Percentiles rank a stretch among this genome's conserved stretches.
Conservation (phyloP, 176 grass and related monocot genomes). For the Otatea glauca region DNA sequence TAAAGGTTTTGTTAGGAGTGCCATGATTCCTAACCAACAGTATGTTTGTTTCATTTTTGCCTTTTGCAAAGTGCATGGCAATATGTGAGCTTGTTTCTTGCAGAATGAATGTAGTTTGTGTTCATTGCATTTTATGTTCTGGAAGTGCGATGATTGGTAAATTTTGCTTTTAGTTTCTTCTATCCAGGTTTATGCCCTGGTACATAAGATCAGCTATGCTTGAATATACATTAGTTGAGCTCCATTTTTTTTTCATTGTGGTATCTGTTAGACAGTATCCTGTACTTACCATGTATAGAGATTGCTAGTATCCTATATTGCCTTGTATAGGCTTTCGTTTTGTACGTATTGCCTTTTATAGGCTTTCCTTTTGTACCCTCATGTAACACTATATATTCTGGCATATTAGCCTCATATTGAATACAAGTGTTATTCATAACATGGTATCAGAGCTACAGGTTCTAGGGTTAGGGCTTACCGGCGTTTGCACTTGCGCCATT, state of each 20-base stretch:
- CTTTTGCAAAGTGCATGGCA: constrained; percentile 13
- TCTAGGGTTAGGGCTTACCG: no score
- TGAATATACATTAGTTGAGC: not conserved
- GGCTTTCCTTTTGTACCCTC: no score
- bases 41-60: constrained; percentile 22
- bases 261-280: no score
- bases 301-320: no score
- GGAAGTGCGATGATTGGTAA: not conserved
- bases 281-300: no score
- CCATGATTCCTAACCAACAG: not conserved
- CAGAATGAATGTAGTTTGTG: not conserved
- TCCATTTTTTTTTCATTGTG: not conserved
- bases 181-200: constrained; percentile 4
- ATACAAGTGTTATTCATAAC: no score
- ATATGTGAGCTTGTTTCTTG: not conserved
- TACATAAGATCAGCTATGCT: not conserved
- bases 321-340: no score
- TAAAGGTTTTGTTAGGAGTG: not conserved
- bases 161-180: constrained; percentile 9
- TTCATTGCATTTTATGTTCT: not conserved
- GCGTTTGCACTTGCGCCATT: no score
- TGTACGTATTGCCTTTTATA: no score
- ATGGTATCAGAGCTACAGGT: no score
- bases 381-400: no score
- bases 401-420: no score